Conservation (phyloP, 169 alveolate genomes). For the Cryptosporidium canis region DNA sequence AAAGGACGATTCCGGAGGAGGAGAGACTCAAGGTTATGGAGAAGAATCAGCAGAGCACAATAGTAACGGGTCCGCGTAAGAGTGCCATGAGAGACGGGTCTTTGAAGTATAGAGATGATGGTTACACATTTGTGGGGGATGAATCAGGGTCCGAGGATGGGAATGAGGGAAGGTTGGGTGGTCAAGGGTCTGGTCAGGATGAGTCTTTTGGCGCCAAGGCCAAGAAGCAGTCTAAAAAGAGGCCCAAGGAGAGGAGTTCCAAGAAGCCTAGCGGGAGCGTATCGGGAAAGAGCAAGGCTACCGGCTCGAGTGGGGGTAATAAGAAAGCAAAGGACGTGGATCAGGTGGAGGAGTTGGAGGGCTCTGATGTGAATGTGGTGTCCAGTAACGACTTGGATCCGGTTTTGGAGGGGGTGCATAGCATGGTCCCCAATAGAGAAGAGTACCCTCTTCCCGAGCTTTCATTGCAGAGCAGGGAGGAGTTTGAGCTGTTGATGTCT, state of each 20-base stretch:
- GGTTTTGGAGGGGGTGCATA: not conserved
- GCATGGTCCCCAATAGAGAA: not conserved
- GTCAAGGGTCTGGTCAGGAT: not conserved
- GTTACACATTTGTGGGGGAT: slow-evolving; percentile 5
- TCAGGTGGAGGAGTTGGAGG: not conserved
- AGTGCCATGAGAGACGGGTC: slow-evolving; percentile 81
- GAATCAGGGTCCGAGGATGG: not conserved
- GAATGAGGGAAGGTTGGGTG: not conserved
- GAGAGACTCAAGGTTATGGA: slow-evolving; percentile 85
- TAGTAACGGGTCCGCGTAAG: slow-evolving; percentile 88
- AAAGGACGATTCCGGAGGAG: slow-evolving; percentile 86
- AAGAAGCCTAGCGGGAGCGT: not conserved
- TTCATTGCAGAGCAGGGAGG: slow-evolving; percentile 28
- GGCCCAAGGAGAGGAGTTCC: not conserved
- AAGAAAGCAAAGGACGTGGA: not conserved
- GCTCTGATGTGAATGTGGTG: not conserved
- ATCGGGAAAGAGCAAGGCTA: slow-evolving; percentile 2
- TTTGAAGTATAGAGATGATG: slow-evolving; percentile 24
- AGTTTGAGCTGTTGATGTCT: slow-evolving; percentile 36
- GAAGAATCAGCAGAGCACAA: slow-evolving; percentile 82
- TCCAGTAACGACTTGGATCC: not conserved
- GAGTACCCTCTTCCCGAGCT: slow-evolving; percentile 54
- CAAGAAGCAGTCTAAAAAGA: slow-evolving; percentile 26
- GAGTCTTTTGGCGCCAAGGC: not conserved
- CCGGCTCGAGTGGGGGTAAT: not conserved